Percentiles rank a stretch among this genome's conserved stretches.
These are phyloP conservation scores for Davidsoniella neocaledoniae DNA, from an alignment of 2,329 filamentous ascomycete genomes.

Conservation along the genomic window DNA sequence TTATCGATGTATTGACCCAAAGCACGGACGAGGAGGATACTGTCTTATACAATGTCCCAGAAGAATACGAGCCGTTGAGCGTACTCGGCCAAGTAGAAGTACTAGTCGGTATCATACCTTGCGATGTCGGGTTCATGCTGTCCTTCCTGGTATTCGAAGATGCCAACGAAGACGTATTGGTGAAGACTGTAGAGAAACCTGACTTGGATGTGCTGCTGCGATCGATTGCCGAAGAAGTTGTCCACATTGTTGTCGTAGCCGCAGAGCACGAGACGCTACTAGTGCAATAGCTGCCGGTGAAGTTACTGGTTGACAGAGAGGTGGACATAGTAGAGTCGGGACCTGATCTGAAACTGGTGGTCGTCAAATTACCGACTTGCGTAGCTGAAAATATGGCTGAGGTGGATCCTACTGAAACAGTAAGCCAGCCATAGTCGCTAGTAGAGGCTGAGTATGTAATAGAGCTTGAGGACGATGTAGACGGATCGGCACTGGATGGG, in stretches of 20 bases:
- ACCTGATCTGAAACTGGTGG: background rate
- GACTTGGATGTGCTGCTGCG: background rate
- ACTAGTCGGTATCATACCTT: background rate
- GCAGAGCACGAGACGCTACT: background rate
- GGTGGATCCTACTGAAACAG: background rate
- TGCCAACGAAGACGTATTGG: background rate
- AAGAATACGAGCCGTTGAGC: background rate
- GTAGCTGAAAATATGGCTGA: background rate
- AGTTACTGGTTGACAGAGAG: background rate
- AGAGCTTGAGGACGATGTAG: background rate
- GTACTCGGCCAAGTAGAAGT: background rate
- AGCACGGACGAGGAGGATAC: no score
- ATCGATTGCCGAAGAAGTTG: background rate
- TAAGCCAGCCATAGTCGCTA: background rate
- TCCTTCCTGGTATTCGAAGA: no score
- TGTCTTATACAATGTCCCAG: no score
- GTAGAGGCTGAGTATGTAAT: background rate
- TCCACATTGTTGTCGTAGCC: background rate
- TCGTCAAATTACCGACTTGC: background rate
- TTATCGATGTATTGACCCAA: no score
- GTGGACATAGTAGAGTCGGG: background rate
- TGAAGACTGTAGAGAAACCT: background rate
- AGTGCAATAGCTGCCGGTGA: background rate
- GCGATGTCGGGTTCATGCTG: no score
- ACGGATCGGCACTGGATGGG: background rate